Conservation (phyloP, 2,329 filamentous ascomycete species). For the Colletotrichum endophyticum region DNA sequence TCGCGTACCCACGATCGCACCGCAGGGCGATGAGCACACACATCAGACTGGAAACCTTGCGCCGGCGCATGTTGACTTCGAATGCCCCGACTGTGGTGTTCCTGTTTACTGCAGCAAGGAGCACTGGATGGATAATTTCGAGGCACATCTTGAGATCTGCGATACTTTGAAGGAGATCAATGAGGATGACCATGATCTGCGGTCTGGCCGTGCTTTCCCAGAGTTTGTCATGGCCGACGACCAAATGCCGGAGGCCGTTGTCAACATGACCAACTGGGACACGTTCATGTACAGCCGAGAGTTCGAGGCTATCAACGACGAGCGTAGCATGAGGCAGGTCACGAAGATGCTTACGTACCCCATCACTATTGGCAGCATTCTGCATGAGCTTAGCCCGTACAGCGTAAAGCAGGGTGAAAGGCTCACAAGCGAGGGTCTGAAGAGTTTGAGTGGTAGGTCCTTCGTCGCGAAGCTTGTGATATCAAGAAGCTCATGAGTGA, state of each 20-base stretch:
- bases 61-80: slow-evolving; percentile 86
- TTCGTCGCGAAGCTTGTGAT: background rate
- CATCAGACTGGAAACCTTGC: slow-evolving; percentile 59
- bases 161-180: slow-evolving; percentile 92
- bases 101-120: slow-evolving; percentile 93
- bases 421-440: slow-evolving; percentile 85
- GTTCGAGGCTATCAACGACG: slow-evolving; percentile 89
- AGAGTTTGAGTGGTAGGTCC: slow-evolving; percentile 85
- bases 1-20: slow-evolving; percentile 67
- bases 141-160: slow-evolving; percentile 89
- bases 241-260: slow-evolving; percentile 88
- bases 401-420: slow-evolving; percentile 75
- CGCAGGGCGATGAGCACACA: slow-evolving; percentile 68
- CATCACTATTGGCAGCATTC: slow-evolving; percentile 84
- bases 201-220: slow-evolving; percentile 88
- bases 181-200: slow-evolving; percentile 95
- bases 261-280: slow-evolving; percentile 99
- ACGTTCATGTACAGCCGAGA: slow-evolving; percentile 93
- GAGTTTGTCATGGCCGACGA: slow-evolving; percentile 91
- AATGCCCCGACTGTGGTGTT: slow-evolving; percentile 95
- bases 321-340: slow-evolving; percentile 89
- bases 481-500: background rate
- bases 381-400: slow-evolving; percentile 96
- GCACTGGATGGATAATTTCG: slow-evolving; percentile 96
- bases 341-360: slow-evolving; percentile 95